Evolutionary conservation across 1,284 basidiomycete genomes (phyloP), one percentile per base, ranked within the genome.

Genomic region (Trametes sp.): DNA sequence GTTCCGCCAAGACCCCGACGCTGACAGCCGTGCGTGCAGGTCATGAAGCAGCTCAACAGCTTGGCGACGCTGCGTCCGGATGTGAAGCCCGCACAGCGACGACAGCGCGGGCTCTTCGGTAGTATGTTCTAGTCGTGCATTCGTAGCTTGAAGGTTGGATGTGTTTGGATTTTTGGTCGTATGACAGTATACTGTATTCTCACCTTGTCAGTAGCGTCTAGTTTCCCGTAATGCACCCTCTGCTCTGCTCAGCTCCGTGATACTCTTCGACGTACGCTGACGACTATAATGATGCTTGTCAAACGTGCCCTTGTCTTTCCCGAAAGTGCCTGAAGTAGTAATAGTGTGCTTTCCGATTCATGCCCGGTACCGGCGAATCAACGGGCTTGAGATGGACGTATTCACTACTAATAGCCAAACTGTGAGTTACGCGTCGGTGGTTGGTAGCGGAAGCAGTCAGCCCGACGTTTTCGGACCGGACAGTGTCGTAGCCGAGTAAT

Each of bases 1-100:
- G 23, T 24, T 53, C 45, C 24, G 54, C 44, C 7, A 33, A 42
- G 49, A 9, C 54, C 35, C 21, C 26, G 26, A 35, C 16, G 53
- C 49, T 59, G 28, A 52, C 26, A 2, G n/a, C n/a, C 16, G 24
- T 21, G 21, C 46, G 42, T 51, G 49, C 67, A 94, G 92, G 93
- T 95, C 48, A 95, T 95, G 92, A 92, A 93, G 73, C 93, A 94
- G 64, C 84, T 97, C 31, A 95, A 94, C 72, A 89, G 92, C 66
- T 78, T 97, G 38, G 93, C 92, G 14, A 93, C 91, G 49, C 82
- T 96, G 49, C 89, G 94, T 45, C 81, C 91, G 42, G 93, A 95
- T 73, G 82, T 87, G 50, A 86, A 91, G 68, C 86, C 89, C 35
- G 80, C 84, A 10, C 84, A 87, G 33, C 84, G 90, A 57, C 82